Evolutionary conservation across 2,329 filamentous ascomycete genomes (phyloP).

Genomic region (Colletotrichum paranaense): DNA sequence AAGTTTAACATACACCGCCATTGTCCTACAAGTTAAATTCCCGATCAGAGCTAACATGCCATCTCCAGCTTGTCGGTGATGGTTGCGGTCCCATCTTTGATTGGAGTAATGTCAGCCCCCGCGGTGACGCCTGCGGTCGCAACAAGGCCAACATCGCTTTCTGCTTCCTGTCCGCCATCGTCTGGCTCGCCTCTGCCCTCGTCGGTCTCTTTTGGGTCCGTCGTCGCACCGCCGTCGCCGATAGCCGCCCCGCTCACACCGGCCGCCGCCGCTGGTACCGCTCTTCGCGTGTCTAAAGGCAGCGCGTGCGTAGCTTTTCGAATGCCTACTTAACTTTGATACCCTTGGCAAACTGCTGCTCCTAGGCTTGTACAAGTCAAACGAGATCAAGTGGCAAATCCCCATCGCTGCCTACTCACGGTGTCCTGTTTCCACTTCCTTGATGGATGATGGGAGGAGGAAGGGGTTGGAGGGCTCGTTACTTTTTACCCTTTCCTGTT

Average conservation of each 20-base stretch:
- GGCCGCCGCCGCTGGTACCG: slow-evolving; percentile 55
- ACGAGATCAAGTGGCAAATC: neutral
- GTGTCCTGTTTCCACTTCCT: neutral
- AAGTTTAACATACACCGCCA: slow-evolving; percentile 44
- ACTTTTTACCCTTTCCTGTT: neutral
- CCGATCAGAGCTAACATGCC: neutral
- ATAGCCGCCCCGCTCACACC: slow-evolving; percentile 38
- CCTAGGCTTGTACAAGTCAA: neutral
- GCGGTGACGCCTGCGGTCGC: slow-evolving; percentile 67
- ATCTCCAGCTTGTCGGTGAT: slow-evolving; percentile 52
- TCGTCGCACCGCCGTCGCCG: slow-evolving; percentile 47
- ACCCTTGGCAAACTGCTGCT: neutral
- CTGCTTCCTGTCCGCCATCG: slow-evolving; percentile 75
- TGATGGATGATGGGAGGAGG: neutral
- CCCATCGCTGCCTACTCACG: neutral
- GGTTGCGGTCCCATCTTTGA: slow-evolving; percentile 68
- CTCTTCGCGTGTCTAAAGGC: slow-evolving; percentile 54
- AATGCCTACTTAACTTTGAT: neutral
- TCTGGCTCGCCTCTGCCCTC: slow-evolving; percentile 75
- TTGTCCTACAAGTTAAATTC: neutral
- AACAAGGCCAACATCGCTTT: slow-evolving; percentile 81
- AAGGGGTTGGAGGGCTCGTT: neutral
- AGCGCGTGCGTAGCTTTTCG: neutral
- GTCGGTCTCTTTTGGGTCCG: slow-evolving; percentile 67
- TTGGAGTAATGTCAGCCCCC: slow-evolving; percentile 66